Evolutionary conservation across 1,284 basidiomycete species (phyloP).

Genomic region (Cryptococcus sp.): DNA sequence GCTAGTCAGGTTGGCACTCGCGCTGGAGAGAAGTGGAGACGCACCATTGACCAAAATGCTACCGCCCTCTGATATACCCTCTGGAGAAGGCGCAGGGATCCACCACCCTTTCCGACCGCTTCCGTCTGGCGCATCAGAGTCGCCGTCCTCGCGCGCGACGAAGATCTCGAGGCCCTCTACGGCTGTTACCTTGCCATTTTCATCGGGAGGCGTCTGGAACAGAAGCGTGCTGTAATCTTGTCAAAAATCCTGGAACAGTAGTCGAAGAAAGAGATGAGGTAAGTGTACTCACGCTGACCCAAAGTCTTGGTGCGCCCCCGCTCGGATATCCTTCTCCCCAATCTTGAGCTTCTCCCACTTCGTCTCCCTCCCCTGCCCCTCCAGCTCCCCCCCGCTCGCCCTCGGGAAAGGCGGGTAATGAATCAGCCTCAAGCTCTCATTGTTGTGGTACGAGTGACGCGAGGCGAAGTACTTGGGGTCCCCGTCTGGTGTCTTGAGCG

Average conservation of each 20-base stretch:
- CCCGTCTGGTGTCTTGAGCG: slow-evolving; percentile 7
- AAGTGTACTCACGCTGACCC: slow-evolving; percentile 4
- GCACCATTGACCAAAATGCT: slow-evolving; percentile 16
- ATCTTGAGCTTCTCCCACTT: slow-evolving; percentile 11
- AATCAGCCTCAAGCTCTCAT: slow-evolving; percentile 10
- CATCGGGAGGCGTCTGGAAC: slow-evolving; percentile 11
- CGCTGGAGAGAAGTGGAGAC: background rate
- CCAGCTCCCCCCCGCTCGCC: background rate
- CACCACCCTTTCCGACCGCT: slow-evolving; percentile 14
- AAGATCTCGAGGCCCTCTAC: slow-evolving; percentile 18
- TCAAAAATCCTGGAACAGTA: background rate
- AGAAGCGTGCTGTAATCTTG: slow-evolving; percentile 3
- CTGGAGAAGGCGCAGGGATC: slow-evolving; percentile 11
- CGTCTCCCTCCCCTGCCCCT: slow-evolving; percentile 7
- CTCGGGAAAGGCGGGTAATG: slow-evolving; percentile 15
- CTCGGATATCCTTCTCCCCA: slow-evolving; percentile 10
- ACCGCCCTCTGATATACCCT: slow-evolving; percentile 4
- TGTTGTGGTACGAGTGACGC: slow-evolving; percentile 9
- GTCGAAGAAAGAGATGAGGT: background rate
- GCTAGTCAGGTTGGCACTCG: background rate
- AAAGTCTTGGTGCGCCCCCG: slow-evolving; percentile 17
- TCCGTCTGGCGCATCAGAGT: slow-evolving; percentile 3
- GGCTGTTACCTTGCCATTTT: slow-evolving; percentile 5
- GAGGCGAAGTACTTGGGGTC: slow-evolving; percentile 9
- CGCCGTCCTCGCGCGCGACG: slow-evolving; percentile 8